Evolutionary conservation across 768 basidiomycete species (phyloP).

Genomic region (Trametes sanguinea): DNA sequence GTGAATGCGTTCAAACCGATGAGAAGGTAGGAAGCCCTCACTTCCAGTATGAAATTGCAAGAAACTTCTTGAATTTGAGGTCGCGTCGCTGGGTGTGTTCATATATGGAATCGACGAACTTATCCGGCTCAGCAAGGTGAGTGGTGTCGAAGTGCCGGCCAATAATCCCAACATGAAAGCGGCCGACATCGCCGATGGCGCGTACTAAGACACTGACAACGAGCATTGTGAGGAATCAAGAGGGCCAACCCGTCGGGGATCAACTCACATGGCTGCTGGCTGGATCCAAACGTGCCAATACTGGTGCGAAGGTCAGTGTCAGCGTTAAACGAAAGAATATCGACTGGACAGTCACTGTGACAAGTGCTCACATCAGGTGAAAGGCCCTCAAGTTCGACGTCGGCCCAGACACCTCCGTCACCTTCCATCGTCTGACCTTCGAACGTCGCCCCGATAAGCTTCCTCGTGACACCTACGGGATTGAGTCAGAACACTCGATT

Average conservation of each 20-base stretch:
- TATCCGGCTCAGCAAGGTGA: not conserved
- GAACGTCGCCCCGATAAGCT: slow-evolving; percentile 44
- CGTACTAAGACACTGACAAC: too few relatives aligned
- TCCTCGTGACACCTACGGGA: slow-evolving; percentile 40
- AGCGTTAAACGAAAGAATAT: too few relatives aligned
- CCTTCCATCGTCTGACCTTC: slow-evolving; percentile 40
- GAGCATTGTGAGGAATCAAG: too few relatives aligned
- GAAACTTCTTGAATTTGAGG: slow-evolving; percentile 35
- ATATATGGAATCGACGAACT: slow-evolving; percentile 34
- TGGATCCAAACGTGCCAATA: too few relatives aligned
- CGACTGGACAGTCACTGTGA: too few relatives aligned
- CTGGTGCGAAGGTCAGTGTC: too few relatives aligned
- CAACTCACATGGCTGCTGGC: too few relatives aligned
- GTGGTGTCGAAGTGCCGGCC: too few relatives aligned
- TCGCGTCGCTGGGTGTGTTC: slow-evolving; percentile 31
- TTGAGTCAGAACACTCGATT: not conserved
- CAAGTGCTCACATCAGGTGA: slow-evolving; percentile 11
- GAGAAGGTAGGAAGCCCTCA: slow-evolving; percentile 21
- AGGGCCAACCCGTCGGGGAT: too few relatives aligned
- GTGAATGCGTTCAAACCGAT: not conserved
- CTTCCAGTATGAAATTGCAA: slow-evolving; percentile 29
- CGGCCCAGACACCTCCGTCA: slow-evolving; percentile 34
- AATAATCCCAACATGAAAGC: too few relatives aligned
- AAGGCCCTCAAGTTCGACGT: slow-evolving; percentile 40
- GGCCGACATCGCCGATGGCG: too few relatives aligned